Base-by-base conservation (phyloP, 345 rosid genomes). In the Pugionium cornutum region DNA sequence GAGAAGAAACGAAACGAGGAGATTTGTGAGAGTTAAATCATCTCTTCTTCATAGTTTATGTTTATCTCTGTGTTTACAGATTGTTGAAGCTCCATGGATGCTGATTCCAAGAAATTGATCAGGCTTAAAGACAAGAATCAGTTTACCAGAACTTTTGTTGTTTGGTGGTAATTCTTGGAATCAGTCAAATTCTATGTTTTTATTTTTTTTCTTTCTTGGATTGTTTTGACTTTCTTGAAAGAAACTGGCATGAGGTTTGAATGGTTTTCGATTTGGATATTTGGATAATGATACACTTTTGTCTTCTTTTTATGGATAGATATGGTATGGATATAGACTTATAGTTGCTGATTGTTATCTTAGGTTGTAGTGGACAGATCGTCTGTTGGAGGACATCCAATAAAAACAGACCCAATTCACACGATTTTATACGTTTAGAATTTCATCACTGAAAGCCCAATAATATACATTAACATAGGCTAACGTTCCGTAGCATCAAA, bases 1-100 rank as follows among this genome's bases (percentile, higher is more conserved):
- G 30, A 61, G 68, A 74, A 81, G 91, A 4, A 48, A 66, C 0
- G 83, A 80, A 46, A 77, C 78, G 5, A 77, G 76, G 52, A 82
- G 82, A 73, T 86, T 67, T 49, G 83, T 83, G 53, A 50, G 70
- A 4, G 81, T 77, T 1, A 89, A 83, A 76, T 81, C 88, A 9
- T 79, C 85, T 30, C 79, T 75, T 32, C 39, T 82, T 33, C 77
- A 77, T 52, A 70, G 85, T 28, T 36, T 82, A 36, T 81, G 89
- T 75, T 62, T 89, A 43, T 83, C 92, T 59, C 10, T 85, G 74
- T 87, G 84, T 61, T 72, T 85, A 84, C 84, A 83, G 47, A 43
- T 89, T 62, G 75, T 75, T 50, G 95, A 84, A 63, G 78, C 83
- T 64, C 78, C 84, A 58, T 78, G 89, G 87, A 55, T 83, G 55